Evolutionary conservation across 805 yeast genomes (phyloP), one percentile per base, ranked within the genome.

Genomic region (Candida chauliodis): DNA sequence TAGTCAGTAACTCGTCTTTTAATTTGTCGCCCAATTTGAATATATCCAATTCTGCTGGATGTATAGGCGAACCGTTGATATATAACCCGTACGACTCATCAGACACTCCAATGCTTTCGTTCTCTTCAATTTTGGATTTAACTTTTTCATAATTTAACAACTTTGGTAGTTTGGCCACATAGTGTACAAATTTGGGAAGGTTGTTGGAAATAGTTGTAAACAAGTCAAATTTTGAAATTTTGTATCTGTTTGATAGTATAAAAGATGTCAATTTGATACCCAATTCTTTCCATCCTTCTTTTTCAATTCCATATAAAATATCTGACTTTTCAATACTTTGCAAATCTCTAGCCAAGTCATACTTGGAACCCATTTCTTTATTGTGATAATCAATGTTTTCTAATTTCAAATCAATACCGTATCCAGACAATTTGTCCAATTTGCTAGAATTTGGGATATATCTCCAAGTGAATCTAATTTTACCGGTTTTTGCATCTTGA

Each of bases 401-500:
- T 43, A 84, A 50, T 1, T 80, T 73, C 30, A 83, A 53, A 30
- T 75, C 83, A 13, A 73, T 79, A 1, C 89, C 93, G 55, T 78
- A 87, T 0, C 91, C 93, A 8, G 70, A 48, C 6, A 79, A 46
- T 0, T 37, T 11, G 30, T 67, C 73, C 11, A 56, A 49, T 2
- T 31, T 49, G 10, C 14, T 40, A 1, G 11, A 30, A 11, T 22
- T 48, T 0, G 84, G 81, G 9, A 77, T 67, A 49, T 88, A 81
- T 48, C 96, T 73, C 83, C 95, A 77, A 2, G 81, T 75, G 55
- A 86, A 84, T 34, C 84, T 71, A 19, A 89, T 53, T 51, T 85
- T 84, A 0, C 85, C 91, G 2, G 67, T 56, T 11, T 61, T 51
- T 0, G 95, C 82, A 41, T 80, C 78, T 26, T 75, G 72, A 42